Evolutionary conservation across 2,329 filamentous ascomycete genomes (phyloP), one percentile per base, ranked within the genome.

Genomic region (Aureobasidium uvarum): DNA sequence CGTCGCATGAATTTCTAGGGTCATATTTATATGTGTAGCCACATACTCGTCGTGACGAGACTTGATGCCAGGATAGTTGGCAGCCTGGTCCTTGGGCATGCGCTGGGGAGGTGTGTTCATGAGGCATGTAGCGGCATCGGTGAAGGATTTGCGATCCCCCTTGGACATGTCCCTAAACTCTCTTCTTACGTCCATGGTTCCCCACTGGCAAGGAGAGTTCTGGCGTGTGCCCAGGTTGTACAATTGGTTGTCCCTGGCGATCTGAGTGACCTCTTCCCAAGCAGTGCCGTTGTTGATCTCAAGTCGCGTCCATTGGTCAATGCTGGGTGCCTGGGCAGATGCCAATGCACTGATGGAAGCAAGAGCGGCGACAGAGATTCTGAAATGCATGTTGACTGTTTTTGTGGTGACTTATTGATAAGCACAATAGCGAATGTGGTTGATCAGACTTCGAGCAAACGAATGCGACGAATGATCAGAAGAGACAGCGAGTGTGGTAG

Each of bases 11-110:
- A 74, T 72, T 25, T 25, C 4, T 25, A 25, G 25, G 25, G 74
- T 75, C 66, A 73, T 72, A 65, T 75, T 73, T 67, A 74, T 74
- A 68, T 75, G 73, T 7, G 50, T 64, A 10, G 54, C 65, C 8
- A 62, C 50, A 13, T 38, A 66, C 59, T 75, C 73, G 64, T 75
- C 73, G 56, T 69, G 72, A 20, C 73, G 68, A 41, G 68, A 69
- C 60, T 71, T 72, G 50, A 74, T 70, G 38, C 74, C 74, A 16
- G 73, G 71, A 54, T 72, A 73, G 14, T 68, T 20, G 13, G 68
- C 55, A 20, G 70, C 68, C 65, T 73, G 65, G 11, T 66, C 67
- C 16, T 65, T 64, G n/a, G 70, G 72, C 71, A 73, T 72, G 64
- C 66, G 65, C 48, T 68, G 68, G 2, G 73, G 72, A 36, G 70